phyloP scores from a whole-genome alignment of 2,329 filamentous ascomycete species.

The Aspergillus sp. region DNA sequence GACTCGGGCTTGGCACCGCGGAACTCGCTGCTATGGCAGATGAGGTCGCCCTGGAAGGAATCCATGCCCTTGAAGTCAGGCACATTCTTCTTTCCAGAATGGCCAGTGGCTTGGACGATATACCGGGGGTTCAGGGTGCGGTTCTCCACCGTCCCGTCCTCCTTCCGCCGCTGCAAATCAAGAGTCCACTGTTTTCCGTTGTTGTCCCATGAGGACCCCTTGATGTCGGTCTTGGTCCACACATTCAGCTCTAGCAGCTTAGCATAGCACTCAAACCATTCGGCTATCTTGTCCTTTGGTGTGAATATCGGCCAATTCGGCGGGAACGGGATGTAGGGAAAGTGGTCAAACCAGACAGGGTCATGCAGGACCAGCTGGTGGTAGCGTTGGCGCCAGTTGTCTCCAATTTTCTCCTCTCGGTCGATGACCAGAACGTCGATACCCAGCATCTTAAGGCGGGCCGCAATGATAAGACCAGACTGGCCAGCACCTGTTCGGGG shows the following conservation, averaged over 20 bases:
- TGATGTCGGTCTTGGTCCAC: slow-evolving; percentile 59
- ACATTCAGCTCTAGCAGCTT: slow-evolving; percentile 67
- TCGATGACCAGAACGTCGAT: slow-evolving; percentile 62
- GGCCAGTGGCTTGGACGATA: slow-evolving; percentile 67
- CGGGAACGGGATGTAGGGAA: slow-evolving; percentile 67
- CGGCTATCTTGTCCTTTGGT: slow-evolving; percentile 69
- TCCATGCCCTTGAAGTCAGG: slow-evolving; percentile 51
- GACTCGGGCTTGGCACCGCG: slow-evolving; percentile 52
- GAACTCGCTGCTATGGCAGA: slow-evolving; percentile 66
- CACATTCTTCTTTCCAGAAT: slow-evolving; percentile 65
- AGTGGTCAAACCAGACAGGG: slow-evolving; percentile 57
- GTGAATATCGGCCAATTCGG: slow-evolving; percentile 69
- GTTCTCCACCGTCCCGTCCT: slow-evolving; percentile 44
- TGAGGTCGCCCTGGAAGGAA: slow-evolving; percentile 58
- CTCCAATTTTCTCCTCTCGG: slow-evolving; percentile 58
- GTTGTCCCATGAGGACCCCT: slow-evolving; percentile 54
- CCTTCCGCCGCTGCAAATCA: slow-evolving; percentile 48
- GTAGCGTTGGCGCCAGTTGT: slow-evolving; percentile 66
- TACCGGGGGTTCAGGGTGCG: slow-evolving; percentile 63
- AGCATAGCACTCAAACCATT: slow-evolving; percentile 69
- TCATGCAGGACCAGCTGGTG: slow-evolving; percentile 69
- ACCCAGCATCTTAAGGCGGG: slow-evolving; percentile 61
- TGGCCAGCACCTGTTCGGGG: slow-evolving; percentile 57
- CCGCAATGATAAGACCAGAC: slow-evolving; percentile 59
- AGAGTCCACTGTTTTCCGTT: slow-evolving; percentile 57